Percentiles rank a stretch among this genome's conserved stretches.
Conservation (phyloP, 1,284 basidiomycete genomes). For the Pseudozyma hubeiensis region DNA sequence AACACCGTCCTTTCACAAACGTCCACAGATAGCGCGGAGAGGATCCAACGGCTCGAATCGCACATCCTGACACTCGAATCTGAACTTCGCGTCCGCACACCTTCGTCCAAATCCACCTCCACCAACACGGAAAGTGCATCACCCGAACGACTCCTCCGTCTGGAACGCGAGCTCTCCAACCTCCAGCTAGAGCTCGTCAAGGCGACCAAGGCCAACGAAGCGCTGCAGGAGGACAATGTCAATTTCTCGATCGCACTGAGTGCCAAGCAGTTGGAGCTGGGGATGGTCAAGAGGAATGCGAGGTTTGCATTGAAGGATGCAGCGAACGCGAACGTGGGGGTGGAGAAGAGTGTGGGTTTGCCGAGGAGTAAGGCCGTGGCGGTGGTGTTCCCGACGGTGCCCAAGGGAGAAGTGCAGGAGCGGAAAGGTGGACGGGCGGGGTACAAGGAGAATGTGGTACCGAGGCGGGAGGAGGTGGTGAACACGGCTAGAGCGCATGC, state of each 20-base stretch:
- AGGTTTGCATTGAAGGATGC: constrained; percentile 40
- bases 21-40: background rate
- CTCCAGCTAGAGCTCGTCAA: constrained; percentile 41
- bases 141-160: background rate
- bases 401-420: constrained; percentile 1
- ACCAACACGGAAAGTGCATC: too few species aligned
- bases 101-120: background rate
- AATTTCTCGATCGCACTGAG: constrained; percentile 53
- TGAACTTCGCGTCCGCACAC: constrained; percentile 9
- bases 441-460: constrained; percentile 9
- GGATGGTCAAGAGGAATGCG: constrained; percentile 55
- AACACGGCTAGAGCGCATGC: constrained; percentile 21
- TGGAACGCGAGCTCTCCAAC: constrained; percentile 14
- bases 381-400: constrained; percentile 11
- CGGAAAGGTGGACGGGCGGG: background rate
- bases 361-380: constrained; percentile 5
- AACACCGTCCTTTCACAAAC: background rate
- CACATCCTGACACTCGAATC: constrained; percentile 20
- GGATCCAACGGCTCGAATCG: constrained; percentile 4
- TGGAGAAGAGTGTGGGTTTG: background rate
- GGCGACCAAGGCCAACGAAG: constrained; percentile 55
- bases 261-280: constrained; percentile 56
- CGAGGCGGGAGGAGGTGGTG: background rate
- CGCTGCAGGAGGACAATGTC: constrained; percentile 50
- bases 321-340: background rate